phyloP scores from a whole-genome alignment of 345 rosid genomes.

The Syzygium aromaticum region DNA sequence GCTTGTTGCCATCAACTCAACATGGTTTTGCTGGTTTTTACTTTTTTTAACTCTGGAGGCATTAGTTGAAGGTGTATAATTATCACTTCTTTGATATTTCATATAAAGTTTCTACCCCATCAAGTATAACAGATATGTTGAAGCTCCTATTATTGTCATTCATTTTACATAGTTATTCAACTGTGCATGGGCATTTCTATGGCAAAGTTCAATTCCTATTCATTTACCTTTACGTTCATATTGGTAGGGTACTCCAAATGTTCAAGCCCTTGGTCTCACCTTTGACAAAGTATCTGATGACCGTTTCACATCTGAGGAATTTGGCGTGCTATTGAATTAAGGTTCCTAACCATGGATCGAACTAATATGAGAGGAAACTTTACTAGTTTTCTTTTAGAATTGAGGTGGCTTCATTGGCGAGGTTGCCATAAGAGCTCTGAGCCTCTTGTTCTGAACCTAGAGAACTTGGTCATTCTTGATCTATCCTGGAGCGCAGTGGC shows the following conservation, averaged over 20 bases:
- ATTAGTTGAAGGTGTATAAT: no score
- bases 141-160: no score
- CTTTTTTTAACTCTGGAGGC: no score
- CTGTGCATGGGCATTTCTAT: not conserved
- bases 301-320: not conserved
- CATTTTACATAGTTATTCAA: no score
- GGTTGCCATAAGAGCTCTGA: not conserved
- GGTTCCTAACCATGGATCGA: not conserved
- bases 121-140: no score
- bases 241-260: not conserved
- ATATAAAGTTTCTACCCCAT: no score
- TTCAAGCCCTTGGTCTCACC: not conserved
- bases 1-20: no score
- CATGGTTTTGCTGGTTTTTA: no score
- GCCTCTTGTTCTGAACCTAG: not conserved
- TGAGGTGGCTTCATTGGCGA: constrained; percentile 7
- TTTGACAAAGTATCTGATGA: not conserved
- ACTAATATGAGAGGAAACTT: not conserved
- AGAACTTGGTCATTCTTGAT: not conserved
- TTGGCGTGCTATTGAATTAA: not conserved
- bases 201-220: not conserved
- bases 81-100: no score
- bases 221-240: not conserved
- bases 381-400: not conserved
- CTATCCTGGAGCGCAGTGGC: not conserved